Evolutionary conservation across 2,329 filamentous ascomycete genomes (phyloP), one percentile per base, ranked within the genome.

Genomic region (Fusarium multiceps): DNA sequence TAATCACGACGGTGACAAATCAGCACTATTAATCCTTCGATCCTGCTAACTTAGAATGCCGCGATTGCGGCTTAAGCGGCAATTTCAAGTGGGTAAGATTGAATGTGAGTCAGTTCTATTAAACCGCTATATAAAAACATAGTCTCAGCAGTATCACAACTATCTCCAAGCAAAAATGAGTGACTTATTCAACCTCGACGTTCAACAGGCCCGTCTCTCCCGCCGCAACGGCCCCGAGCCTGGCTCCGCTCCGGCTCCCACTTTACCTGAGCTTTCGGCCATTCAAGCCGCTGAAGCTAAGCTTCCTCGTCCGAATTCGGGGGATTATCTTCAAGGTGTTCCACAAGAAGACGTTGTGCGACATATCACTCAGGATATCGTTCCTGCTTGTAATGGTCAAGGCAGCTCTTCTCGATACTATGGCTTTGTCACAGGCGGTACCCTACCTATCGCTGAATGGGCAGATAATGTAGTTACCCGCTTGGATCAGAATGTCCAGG

Each of bases 391-490:
- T 63, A 93, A 90, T 72, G 86, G 84, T 18, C 87, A 89, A 74
- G 90, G 88, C 70, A 85, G 87, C 43, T 89, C 87, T 45, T 80
- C 88, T 13, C 88, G 89, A 57, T 97, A 97, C 83, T 97, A 93
- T 78, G 94, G 93, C 63, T 97, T 98, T 78, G 92, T 98, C 8
- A 97, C 91, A 0, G 95, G 95, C 46, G 92, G 93, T 16, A 84
- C 86, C 10, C 92, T 94, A 0, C 93, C 93, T 8, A 89, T 93
- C 25, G 94, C 94, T 32, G 86, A 91, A 72, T 87, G 93, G 56
- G 94, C 93, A 3, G 95, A 98, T 78, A 92, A 93, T 69, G 81
- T 97, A n/a, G 93, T 95, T 65, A 90, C 90, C 7, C 86, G 88
- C 11, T 87, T 91, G 65, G 94, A 98, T 77, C 93, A 97, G 77